Percentiles rank a stretch among this genome's conserved stretches.
These are phyloP conservation scores for Penicillium frequentans DNA, from an alignment of 2,329 filamentous ascomycete genomes.

Conservation along the genomic window DNA sequence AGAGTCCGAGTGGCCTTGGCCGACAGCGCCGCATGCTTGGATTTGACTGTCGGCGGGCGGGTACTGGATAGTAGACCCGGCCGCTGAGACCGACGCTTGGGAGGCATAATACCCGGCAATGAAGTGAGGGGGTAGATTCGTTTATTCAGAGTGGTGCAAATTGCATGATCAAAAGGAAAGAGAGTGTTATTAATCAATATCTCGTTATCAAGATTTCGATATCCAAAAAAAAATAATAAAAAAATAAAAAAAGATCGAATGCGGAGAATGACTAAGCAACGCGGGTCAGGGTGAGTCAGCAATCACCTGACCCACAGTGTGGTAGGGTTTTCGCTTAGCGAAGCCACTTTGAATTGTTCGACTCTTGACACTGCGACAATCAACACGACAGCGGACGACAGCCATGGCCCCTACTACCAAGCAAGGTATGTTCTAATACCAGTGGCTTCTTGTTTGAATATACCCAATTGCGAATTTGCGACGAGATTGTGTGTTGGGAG, in stretches of 20 bases:
- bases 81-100: constrained; percentile 34
- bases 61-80: constrained; percentile 44
- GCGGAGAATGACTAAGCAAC: constrained; percentile 9
- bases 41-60: constrained; percentile 44
- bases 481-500: constrained; percentile 15
- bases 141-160: background rate
- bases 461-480: constrained; percentile 19
- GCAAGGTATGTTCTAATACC: constrained; percentile 43
- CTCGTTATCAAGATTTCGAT: background rate
- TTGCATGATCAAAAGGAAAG: background rate
- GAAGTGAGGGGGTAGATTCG: background rate
- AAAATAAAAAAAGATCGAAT: constrained; percentile 4
- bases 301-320: constrained; percentile 42
- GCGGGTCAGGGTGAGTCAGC: constrained; percentile 3
- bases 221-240: background rate
- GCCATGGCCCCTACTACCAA: constrained; percentile 51
- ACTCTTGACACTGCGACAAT: constrained; percentile 45
- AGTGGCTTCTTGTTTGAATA: constrained; percentile 43
- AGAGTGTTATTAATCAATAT: background rate
- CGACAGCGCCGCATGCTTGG: constrained; percentile 47
- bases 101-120: constrained; percentile 21
- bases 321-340: constrained; percentile 44
- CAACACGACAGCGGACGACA: constrained; percentile 46
- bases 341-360: constrained; percentile 40
- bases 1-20: constrained; percentile 59